Evolutionary conservation across 1,284 basidiomycete genomes (phyloP).

Genomic region (Vanrija sp.): DNA sequence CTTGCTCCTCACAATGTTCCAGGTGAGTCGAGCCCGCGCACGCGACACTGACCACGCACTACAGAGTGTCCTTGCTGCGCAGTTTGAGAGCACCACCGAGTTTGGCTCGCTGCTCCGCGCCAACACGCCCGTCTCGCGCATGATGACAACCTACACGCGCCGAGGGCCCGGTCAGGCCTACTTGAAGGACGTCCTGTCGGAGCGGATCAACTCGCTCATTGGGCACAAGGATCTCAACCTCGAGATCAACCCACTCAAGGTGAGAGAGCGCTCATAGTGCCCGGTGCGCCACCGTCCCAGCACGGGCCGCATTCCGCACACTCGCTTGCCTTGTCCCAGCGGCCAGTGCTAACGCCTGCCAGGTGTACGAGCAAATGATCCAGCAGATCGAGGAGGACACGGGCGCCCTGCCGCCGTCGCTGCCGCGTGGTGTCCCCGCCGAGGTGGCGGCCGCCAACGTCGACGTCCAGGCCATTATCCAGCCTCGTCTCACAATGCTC

Average conservation of each 20-base stretch:
- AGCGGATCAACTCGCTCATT: slow-evolving; percentile 95
- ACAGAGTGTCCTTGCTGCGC: slow-evolving; percentile 93
- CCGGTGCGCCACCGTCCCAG: neutral
- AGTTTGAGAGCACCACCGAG: slow-evolving; percentile 97
- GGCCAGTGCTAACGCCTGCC: neutral
- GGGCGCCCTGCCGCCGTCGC: slow-evolving; percentile 78
- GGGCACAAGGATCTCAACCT: slow-evolving; percentile 98
- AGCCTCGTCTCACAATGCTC: slow-evolving; percentile 90
- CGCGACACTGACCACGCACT: neutral
- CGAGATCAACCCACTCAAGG: slow-evolving; percentile 98
- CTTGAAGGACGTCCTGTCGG: slow-evolving; percentile 91
- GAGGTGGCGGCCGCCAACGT: slow-evolving; percentile 88
- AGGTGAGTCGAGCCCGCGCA: slow-evolving; percentile 46
- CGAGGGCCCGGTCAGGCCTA: slow-evolving; percentile 97
- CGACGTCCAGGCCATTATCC: slow-evolving; percentile 96
- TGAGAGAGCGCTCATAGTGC: slow-evolving; percentile 42
- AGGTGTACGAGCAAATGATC: slow-evolving; percentile 98
- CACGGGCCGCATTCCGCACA: neutral
- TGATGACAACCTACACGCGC: slow-evolving; percentile 99
- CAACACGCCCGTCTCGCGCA: slow-evolving; percentile 96
- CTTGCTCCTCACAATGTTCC: slow-evolving; percentile 95
- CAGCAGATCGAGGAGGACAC: slow-evolving; percentile 97
- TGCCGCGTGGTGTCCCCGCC: slow-evolving; percentile 85
- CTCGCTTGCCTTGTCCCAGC: neutral
- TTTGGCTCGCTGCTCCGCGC: slow-evolving; percentile 95